A percentile compares a stretch with the other conserved stretches of the same genome.
phyloP scores from a whole-genome alignment of 2,329 filamentous ascomycete species.

The Peltaster fructicola region DNA sequence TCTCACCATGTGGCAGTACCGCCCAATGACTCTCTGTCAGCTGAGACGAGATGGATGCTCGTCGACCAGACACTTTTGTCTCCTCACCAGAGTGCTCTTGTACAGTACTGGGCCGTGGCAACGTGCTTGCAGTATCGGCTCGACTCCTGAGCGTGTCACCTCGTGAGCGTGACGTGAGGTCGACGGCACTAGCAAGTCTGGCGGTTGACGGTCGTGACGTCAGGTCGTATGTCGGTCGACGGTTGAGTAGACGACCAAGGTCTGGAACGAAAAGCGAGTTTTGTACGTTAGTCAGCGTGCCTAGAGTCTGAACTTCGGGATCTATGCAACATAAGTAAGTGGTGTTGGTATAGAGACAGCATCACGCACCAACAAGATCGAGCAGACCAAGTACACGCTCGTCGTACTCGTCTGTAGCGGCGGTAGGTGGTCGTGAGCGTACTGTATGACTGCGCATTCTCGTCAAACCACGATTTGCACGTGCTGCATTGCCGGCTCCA shows the following conservation, averaged over 20 bases:
- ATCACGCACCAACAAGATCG: conserved; percentile 45
- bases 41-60: conserved; percentile 45
- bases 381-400: conserved; percentile 47
- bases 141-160: conserved; percentile 2
- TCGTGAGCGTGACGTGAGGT: conserved; percentile 1
- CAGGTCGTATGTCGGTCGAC: conserved; percentile 61
- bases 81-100: conserved; percentile 1
- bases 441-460: conserved; percentile 5
- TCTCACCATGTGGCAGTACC: conserved; percentile 56
- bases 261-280: conserved; percentile 78
- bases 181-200: conserved; percentile 1
- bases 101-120: neutral
- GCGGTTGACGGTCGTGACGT: conserved; percentile 30
- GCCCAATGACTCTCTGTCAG: conserved; percentile 58
- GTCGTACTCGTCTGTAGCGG: conserved; percentile 33
- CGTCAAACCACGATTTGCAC: conserved; percentile 10
- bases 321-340: conserved; percentile 33
- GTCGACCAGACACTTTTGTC: conserved; percentile 1
- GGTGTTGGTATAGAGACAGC: neutral
- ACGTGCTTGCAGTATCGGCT: conserved; percentile 2
- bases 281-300: conserved; percentile 74
- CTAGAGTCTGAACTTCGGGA: conserved; percentile 65
- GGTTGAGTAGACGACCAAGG: conserved; percentile 57
- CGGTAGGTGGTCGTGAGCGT: conserved; percentile 2
- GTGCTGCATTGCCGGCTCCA: conserved; percentile 13